phyloP scores from a whole-genome alignment of 345 rosid species.

The Gossypium anomalum region DNA sequence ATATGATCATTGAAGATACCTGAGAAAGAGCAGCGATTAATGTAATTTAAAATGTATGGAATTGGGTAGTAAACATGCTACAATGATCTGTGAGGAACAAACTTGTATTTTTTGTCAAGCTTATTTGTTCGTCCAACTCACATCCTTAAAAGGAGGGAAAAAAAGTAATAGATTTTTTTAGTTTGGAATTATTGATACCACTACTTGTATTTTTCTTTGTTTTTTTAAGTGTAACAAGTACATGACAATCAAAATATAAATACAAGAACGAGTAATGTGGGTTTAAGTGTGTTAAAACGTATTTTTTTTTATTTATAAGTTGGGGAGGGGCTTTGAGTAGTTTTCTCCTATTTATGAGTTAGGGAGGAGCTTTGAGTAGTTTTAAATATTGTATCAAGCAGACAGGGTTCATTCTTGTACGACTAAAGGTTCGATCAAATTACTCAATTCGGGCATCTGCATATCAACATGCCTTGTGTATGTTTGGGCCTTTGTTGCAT shows the following conservation, averaged over 20 bases:
- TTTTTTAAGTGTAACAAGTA: neutral
- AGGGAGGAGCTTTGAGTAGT: no score
- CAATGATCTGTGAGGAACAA: constrained; percentile 30
- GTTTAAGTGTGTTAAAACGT: no score
- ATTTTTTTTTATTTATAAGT: no score
- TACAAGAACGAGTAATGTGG: no score
- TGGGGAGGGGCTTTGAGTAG: no score
- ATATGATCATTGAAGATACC: constrained; percentile 27
- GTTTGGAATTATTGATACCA: neutral
- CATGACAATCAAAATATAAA: no score
- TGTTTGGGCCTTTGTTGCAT: no score
- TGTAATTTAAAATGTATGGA: constrained; percentile 38
- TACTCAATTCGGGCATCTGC: neutral
- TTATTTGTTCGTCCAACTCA: constrained; percentile 9
- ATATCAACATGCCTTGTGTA: no score
- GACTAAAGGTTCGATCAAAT: neutral
- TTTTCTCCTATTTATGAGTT: no score
- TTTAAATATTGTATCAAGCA: no score
- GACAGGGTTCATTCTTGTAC: neutral
- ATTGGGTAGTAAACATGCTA: constrained; percentile 34
- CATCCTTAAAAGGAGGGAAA: no score
- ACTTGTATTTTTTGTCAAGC: constrained; percentile 8
- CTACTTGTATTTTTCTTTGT: neutral
- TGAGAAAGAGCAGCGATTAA: constrained; percentile 20
- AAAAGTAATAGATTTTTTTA: neutral